phyloP scores from a whole-genome alignment of 805 yeast genomes.

The Cyberlindnera amylophila region DNA sequence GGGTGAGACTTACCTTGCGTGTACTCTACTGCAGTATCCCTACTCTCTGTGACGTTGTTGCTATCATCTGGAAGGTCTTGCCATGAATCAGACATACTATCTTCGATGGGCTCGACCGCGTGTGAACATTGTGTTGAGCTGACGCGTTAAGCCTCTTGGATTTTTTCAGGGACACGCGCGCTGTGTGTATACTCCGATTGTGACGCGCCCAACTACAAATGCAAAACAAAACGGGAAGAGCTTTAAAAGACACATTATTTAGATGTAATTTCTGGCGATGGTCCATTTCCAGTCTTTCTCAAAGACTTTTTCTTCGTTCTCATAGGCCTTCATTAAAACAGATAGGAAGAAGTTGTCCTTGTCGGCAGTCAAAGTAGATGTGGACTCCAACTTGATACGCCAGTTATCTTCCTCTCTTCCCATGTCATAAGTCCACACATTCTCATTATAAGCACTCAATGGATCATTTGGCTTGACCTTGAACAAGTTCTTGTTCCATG shows the following conservation, averaged over 20 bases:
- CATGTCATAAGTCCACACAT: slow-evolving; percentile 38
- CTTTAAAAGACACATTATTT: too few relatives aligned
- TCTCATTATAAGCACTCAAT: slow-evolving; percentile 35
- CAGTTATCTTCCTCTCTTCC: slow-evolving; percentile 37
- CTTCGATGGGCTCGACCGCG: too few relatives aligned
- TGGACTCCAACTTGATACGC: slow-evolving; percentile 34
- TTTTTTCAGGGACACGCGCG: too few relatives aligned
- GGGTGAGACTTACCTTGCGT: slow-evolving; percentile 16
- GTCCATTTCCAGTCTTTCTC: slow-evolving; percentile 34
- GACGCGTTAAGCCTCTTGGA: too few relatives aligned
- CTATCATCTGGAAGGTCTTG: slow-evolving; percentile 25
- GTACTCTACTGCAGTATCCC: slow-evolving; percentile 15
- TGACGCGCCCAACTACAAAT: too few relatives aligned
- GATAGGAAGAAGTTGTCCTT: slow-evolving; percentile 31
- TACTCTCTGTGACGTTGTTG: slow-evolving; percentile 5
- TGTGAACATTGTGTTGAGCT: too few relatives aligned
- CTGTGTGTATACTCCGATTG: too few relatives aligned
- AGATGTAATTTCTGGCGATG: slow-evolving; percentile 32
- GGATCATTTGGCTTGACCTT: slow-evolving; percentile 36
- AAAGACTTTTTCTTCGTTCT: slow-evolving; percentile 30
- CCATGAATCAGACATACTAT: slow-evolving; percentile 30
- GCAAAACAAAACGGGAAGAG: too few relatives aligned
- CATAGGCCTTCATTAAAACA: slow-evolving; percentile 34
- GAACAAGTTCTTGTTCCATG: slow-evolving; percentile 38
- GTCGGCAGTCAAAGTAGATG: slow-evolving; percentile 32